Evolutionary conservation across 2,329 filamentous ascomycete genomes (phyloP).

Genomic region (Cladophialophora carrionii): DNA sequence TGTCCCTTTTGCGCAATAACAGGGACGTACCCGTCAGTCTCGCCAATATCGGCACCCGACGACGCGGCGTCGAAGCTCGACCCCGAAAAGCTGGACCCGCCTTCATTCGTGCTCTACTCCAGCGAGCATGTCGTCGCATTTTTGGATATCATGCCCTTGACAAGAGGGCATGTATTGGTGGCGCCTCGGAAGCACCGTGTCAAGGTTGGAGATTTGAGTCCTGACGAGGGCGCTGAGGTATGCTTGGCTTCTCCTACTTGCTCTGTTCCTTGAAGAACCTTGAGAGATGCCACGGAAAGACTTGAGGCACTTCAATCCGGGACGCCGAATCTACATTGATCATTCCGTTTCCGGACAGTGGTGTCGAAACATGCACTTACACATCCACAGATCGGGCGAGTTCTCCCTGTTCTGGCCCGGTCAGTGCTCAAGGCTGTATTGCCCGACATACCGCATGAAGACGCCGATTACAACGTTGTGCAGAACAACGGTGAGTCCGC

Average conservation of each 20-base stretch:
- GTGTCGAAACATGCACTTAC: neutral
- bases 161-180: slow-evolving; percentile 79
- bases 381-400: slow-evolving; percentile 47
- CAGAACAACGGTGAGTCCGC: slow-evolving; percentile 73
- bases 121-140: slow-evolving; percentile 81
- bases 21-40: slow-evolving; percentile 47
- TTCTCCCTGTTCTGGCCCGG: slow-evolving; percentile 61
- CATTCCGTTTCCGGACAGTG: neutral
- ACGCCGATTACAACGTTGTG: slow-evolving; percentile 86
- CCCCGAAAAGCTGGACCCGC: slow-evolving; percentile 32
- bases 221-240: slow-evolving; percentile 67
- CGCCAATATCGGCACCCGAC: slow-evolving; percentile 33
- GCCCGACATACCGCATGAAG: slow-evolving; percentile 42
- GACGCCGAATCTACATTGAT: neutral
- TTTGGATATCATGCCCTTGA: slow-evolving; percentile 89
- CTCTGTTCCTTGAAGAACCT: neutral
- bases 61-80: slow-evolving; percentile 11
- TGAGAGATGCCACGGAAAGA: neutral
- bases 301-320: neutral
- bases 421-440: slow-evolving; percentile 73
- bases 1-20: slow-evolving; percentile 19
- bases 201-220: slow-evolving; percentile 72
- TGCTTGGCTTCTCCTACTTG: slow-evolving; percentile 47
- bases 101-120: slow-evolving; percentile 68
- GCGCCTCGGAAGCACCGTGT: slow-evolving; percentile 75